A percentile compares a stretch with the other conserved stretches of the same genome.
These are phyloP conservation scores for Samsoniella hepiali DNA, from an alignment of 2,329 filamentous ascomycete species.

Conservation along the genomic window DNA sequence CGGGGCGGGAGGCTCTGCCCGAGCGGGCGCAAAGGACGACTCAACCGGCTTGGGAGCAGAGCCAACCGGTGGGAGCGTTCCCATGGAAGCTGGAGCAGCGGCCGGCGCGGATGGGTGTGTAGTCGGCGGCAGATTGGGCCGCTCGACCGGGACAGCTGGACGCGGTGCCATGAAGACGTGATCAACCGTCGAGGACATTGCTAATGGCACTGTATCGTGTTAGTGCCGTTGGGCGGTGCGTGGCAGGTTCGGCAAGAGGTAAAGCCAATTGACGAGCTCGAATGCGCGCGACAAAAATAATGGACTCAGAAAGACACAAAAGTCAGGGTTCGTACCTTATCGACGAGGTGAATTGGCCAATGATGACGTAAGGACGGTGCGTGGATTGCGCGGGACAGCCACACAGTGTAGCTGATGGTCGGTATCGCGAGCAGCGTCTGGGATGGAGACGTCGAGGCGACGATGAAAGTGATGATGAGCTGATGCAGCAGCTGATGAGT, in stretches of 20 bases:
- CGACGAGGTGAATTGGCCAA: not conserved
- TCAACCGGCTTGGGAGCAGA: not conserved
- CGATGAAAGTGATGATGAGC: not conserved
- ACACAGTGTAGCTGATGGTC: not conserved
- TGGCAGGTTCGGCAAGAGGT: not conserved
- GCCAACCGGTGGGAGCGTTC: not conserved
- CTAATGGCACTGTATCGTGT: not conserved
- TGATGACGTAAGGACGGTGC: slow-evolving; percentile 14
- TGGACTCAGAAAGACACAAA: not conserved
- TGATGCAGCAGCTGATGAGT: too few species aligned
- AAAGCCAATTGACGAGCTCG: not conserved
- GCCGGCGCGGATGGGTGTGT: not conserved
- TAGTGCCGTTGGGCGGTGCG: not conserved
- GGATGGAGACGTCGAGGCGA: not conserved
- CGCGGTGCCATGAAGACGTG: slow-evolving; percentile 5
- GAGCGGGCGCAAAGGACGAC: not conserved
- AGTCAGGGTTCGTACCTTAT: not conserved
- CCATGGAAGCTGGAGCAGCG: not conserved
- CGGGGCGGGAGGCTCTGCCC: slow-evolving; percentile 4
- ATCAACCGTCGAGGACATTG: slow-evolving; percentile 14
- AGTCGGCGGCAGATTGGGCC: slow-evolving; percentile 2
- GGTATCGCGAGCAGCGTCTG: not conserved
- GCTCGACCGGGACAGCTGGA: not conserved
- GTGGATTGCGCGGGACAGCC: not conserved
- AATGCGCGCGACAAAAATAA: not conserved